Conservation (phyloP, 148 eudicot species). For the Tetragonia tetragonoides region DNA sequence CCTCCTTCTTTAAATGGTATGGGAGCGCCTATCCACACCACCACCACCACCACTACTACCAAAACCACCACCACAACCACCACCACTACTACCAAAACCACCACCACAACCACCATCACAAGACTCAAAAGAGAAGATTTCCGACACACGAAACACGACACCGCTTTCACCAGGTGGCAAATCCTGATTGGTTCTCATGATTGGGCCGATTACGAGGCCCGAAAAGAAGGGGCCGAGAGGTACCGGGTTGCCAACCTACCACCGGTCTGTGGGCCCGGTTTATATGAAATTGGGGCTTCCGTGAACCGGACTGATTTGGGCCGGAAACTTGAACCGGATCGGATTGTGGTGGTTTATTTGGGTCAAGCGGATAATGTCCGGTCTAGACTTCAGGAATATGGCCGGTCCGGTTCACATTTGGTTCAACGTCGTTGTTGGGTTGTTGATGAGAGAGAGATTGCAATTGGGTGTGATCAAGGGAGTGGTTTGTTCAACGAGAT, state of each 20-base stretch:
- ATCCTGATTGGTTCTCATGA: conserved; percentile 73
- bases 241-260: conserved; percentile 79
- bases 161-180: conserved; percentile 69
- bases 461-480: conserved; percentile 15
- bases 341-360: conserved; percentile 66
- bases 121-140: conserved; percentile 58
- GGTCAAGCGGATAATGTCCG: conserved; percentile 89
- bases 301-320: conserved; percentile 31
- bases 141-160: conserved; percentile 64
- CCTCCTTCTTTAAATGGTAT: background rate
- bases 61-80: conserved; percentile 8
- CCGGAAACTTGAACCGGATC: conserved; percentile 43
- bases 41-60: conserved; percentile 23
- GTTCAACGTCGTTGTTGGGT: conserved; percentile 18
- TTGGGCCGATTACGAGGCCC: conserved; percentile 55
- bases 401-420: conserved; percentile 79
- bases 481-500: conserved; percentile 51
- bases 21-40: conserved; percentile 16
- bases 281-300: conserved; percentile 78
- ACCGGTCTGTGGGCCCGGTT: conserved; percentile 51
- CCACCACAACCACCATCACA: conserved; percentile 11
- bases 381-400: conserved; percentile 72
- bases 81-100: too few species aligned
- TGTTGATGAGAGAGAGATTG: background rate
- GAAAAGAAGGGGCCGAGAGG: conserved; percentile 73